Evolutionary conservation across 2,329 filamentous ascomycete species (phyloP).

Genomic region (Colletotrichum navitas): DNA sequence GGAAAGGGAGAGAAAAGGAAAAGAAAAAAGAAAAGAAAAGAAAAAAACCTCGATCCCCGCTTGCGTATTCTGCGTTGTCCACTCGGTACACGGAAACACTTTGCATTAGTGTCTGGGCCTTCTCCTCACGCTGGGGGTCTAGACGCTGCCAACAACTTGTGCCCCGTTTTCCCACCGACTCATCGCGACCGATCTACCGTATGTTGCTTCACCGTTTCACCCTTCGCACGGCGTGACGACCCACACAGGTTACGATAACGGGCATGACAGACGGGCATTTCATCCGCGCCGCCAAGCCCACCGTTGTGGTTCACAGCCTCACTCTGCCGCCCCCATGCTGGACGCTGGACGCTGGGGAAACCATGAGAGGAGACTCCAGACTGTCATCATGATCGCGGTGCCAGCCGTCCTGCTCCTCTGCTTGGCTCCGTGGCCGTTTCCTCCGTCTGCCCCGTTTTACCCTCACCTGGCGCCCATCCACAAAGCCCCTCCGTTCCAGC

Average conservation of each 20-base stretch:
- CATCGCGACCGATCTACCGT: not conserved
- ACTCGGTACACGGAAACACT: not conserved
- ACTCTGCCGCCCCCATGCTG: conserved; percentile 5
- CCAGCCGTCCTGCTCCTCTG: conserved; percentile 18
- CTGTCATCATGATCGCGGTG: conserved; percentile 25
- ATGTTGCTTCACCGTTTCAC: not conserved
- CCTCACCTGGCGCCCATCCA: too few relatives aligned
- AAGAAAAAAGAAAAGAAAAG: too few relatives aligned
- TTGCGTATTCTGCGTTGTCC: not conserved
- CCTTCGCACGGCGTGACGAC: not conserved
- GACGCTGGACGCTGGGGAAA: not conserved
- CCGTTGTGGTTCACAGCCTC: conserved; percentile 6
- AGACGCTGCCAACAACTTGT: not conserved
- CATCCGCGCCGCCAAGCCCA: not conserved
- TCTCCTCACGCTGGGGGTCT: not conserved
- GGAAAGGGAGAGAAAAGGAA: too few relatives aligned
- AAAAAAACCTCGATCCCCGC: not conserved
- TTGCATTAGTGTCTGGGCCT: not conserved
- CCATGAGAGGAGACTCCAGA: not conserved
- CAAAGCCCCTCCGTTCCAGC: too few relatives aligned
- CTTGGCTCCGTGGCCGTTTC: conserved; percentile 28
- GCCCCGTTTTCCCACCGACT: conserved; percentile 1
- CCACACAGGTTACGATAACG: conserved; percentile 1
- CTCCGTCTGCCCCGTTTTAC: conserved; percentile 10
- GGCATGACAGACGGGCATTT: conserved; percentile 4